Evolutionary conservation across 1,284 basidiomycete species (phyloP).

Genomic region (Entoloma clypeatum): DNA sequence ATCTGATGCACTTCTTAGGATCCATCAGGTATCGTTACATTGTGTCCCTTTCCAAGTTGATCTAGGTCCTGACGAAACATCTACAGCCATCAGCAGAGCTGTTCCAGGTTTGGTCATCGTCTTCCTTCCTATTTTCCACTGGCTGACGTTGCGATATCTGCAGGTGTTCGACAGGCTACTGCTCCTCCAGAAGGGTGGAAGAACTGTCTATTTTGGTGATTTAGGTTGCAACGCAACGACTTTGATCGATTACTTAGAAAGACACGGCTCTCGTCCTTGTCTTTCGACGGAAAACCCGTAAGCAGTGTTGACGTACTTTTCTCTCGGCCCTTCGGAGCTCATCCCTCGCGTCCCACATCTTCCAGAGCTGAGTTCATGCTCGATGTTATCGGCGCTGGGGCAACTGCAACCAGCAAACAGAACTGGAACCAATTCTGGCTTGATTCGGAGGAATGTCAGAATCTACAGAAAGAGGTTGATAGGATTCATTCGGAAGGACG

Average conservation of each 20-base stretch:
- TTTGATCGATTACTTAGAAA: conserved; percentile 71
- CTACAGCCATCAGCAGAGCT: conserved; percentile 67
- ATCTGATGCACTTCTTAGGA: conserved; percentile 16
- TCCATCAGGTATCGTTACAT: conserved; percentile 30
- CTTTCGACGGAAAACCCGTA: conserved; percentile 46
- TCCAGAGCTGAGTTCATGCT: conserved; percentile 65
- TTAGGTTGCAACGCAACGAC: conserved; percentile 57
- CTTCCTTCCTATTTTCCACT: neutral
- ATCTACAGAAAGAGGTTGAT: conserved; percentile 35
- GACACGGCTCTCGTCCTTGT: conserved; percentile 51
- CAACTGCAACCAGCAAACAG: conserved; percentile 40
- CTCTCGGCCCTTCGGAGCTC: neutral
- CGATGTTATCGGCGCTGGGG: conserved; percentile 66
- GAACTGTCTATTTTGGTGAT: conserved; percentile 78
- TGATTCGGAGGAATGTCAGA: conserved; percentile 33
- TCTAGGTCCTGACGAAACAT: neutral
- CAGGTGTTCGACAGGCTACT: conserved; percentile 26
- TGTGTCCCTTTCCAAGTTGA: neutral
- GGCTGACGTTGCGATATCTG: conserved; percentile 36
- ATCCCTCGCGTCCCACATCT: neutral
- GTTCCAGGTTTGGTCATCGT: conserved; percentile 42
- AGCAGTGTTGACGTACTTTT: conserved; percentile 17
- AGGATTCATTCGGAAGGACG: conserved; percentile 36
- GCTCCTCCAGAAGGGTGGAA: conserved; percentile 61
- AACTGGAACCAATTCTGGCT: conserved; percentile 50